These are phyloP conservation scores for Phyllosticta paracitricarpa DNA, from an alignment of 2,329 filamentous ascomycete species.

Conservation along the genomic window DNA sequence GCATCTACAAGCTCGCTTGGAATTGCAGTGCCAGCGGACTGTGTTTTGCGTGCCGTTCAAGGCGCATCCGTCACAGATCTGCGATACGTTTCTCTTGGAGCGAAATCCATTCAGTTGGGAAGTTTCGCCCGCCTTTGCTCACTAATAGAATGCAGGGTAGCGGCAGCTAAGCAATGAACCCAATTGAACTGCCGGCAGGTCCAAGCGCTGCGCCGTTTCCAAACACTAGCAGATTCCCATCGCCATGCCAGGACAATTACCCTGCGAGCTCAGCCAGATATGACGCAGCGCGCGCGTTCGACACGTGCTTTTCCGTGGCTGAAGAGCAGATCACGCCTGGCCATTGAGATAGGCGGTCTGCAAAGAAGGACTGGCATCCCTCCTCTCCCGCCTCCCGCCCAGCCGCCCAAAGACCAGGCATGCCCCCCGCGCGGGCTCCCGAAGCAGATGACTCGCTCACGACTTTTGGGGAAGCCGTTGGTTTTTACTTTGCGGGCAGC, in stretches of 20 bases:
- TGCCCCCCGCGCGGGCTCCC: background rate
- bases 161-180: background rate
- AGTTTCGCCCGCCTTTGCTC: background rate
- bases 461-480: background rate
- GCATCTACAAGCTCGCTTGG: background rate
- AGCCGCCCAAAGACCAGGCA: background rate
- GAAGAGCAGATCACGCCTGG: background rate
- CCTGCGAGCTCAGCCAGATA: background rate
- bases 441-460: background rate
- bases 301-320: background rate
- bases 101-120: background rate
- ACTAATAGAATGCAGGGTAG: background rate
- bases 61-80: background rate
- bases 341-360: background rate
- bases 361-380: background rate
- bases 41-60: background rate
- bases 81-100: background rate
- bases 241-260: background rate
- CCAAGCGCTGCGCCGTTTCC: background rate
- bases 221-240: background rate
- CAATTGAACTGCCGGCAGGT: background rate
- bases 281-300: background rate
- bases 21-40: background rate
- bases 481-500: background rate
- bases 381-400: background rate